Evolutionary conservation across 208 protist species (phyloP).

Genomic region (Zelonia costaricensis): DNA sequence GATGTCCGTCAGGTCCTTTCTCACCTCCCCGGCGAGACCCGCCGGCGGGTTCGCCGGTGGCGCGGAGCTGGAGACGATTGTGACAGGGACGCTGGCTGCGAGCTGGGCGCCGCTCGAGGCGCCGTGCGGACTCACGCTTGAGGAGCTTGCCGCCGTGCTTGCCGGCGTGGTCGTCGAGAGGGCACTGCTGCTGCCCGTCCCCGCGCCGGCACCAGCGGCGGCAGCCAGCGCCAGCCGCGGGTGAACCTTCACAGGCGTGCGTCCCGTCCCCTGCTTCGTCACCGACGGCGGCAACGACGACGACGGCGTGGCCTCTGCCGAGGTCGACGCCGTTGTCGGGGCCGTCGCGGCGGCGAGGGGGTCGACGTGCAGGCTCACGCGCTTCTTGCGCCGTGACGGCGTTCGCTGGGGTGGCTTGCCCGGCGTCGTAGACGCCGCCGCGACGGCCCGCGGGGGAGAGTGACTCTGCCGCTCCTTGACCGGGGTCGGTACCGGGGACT

Average conservation of each 20-base stretch:
- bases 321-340: not conserved
- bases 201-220: too few species aligned
- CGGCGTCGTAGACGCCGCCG: not conserved
- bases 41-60: not conserved
- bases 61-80: too few species aligned
- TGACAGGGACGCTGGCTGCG: too few species aligned
- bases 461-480: too few species aligned
- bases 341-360: constrained; percentile 5
- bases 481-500: constrained; percentile 37
- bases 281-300: not conserved
- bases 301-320: not conserved
- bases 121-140: not conserved
- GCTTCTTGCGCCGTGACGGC: constrained; percentile 18
- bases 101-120: not conserved
- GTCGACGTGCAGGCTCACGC: constrained; percentile 21
- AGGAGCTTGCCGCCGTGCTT: constrained; percentile 1
- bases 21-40: constrained; percentile 1
- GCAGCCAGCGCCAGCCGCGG: not conserved
- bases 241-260: constrained; percentile 13
- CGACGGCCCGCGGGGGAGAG: not conserved
- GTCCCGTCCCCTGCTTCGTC: constrained; percentile 5
- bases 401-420: constrained; percentile 3
- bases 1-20: constrained; percentile 49
- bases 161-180: not conserved
- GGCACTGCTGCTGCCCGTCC: too few species aligned